Percentiles rank a stretch among this genome's conserved stretches.
These are phyloP conservation scores for Grigorovia humatica DNA, from an alignment of 805 yeast species.

Conservation along the genomic window DNA sequence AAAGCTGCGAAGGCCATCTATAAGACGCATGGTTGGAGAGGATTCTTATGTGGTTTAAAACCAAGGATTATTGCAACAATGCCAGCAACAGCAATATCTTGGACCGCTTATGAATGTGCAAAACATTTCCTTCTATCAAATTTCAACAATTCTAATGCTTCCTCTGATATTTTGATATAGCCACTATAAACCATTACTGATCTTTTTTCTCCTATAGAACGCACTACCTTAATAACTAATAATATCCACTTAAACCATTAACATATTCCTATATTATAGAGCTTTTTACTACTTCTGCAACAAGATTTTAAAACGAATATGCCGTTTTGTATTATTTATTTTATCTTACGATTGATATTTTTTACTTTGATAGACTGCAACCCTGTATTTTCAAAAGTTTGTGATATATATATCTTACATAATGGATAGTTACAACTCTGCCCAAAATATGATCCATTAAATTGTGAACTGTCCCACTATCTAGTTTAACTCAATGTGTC, in stretches of 20 bases:
- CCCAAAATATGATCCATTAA: too few species aligned
- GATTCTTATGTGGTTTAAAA: constrained; percentile 75
- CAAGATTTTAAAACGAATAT: not conserved
- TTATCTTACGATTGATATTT: not conserved
- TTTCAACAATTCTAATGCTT: not conserved
- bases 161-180: not conserved
- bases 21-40: constrained; percentile 46
- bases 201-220: not conserved
- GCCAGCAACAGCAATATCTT: constrained; percentile 95
- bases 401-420: too few species aligned
- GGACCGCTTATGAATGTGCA: constrained; percentile 99
- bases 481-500: too few species aligned
- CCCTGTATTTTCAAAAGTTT: too few species aligned
- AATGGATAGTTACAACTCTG: too few species aligned
- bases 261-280: not conserved
- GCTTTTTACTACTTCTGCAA: not conserved
- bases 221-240: too few species aligned
- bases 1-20: constrained; percentile 69
- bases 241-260: not conserved
- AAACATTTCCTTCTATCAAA: constrained; percentile 36
- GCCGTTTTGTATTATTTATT: not conserved
- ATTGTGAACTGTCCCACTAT: too few species aligned
- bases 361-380: not conserved
- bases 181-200: not conserved
- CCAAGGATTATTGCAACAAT: constrained; percentile 90